These are phyloP conservation scores for Acmispon strigosus DNA, from an alignment of 306 rosid species.

Conservation along the genomic window DNA sequence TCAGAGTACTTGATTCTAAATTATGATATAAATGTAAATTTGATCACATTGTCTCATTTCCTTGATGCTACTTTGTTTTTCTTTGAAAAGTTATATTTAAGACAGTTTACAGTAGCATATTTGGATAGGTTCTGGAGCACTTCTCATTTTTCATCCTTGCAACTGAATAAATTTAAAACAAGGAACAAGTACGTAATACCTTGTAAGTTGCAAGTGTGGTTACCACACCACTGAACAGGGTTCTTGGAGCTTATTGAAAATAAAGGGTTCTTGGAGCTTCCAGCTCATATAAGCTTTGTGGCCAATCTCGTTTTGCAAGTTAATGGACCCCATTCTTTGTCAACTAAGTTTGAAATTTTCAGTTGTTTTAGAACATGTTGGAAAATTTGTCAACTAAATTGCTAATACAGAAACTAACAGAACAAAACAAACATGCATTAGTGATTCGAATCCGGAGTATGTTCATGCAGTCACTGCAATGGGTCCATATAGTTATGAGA, in stretches of 20 bases:
- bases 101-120: not conserved
- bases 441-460: not conserved
- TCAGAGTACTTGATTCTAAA: conserved; percentile 8
- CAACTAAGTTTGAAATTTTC: not conserved
- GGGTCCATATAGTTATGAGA: too few species aligned
- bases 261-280: not conserved
- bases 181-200: not conserved
- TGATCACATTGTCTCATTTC: not conserved
- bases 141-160: not conserved
- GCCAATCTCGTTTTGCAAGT: not conserved
- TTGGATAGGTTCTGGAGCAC: not conserved
- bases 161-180: not conserved
- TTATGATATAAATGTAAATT: conserved; percentile 25
- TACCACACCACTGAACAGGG: not conserved
- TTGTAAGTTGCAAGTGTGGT: not conserved
- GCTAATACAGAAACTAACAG: not conserved
- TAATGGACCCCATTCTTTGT: not conserved
- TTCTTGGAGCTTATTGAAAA: not conserved
- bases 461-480: too few species aligned
- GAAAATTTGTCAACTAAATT: not conserved
- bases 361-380: not conserved
- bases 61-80: not conserved
- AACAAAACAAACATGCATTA: not conserved
- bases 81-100: not conserved
- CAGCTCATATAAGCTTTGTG: conserved; percentile 1